These are phyloP conservation scores for Collybiopsis confluens DNA, from an alignment of 768 basidiomycete genomes.

Conservation along the genomic window DNA sequence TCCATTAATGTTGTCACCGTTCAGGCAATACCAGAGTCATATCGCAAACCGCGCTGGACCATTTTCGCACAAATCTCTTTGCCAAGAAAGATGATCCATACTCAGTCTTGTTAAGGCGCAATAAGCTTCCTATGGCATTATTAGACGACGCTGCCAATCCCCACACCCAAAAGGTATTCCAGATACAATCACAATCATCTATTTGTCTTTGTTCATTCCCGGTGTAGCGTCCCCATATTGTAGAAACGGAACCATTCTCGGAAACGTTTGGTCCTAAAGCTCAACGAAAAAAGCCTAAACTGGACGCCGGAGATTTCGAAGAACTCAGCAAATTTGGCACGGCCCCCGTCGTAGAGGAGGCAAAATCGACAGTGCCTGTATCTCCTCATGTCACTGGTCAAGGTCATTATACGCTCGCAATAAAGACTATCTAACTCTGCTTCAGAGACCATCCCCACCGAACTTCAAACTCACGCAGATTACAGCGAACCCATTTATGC, in stretches of 20 bases:
- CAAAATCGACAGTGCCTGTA: slow-evolving; percentile 43
- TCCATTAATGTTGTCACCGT: slow-evolving; percentile 4
- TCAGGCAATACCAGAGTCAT: slow-evolving; percentile 97
- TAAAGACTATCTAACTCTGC: too few relatives aligned
- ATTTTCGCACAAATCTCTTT: slow-evolving; percentile 87
- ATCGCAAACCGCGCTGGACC: slow-evolving; percentile 92
- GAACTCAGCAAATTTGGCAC: slow-evolving; percentile 72
- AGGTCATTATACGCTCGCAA: too few relatives aligned
- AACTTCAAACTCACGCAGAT: slow-evolving; percentile 67
- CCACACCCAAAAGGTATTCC: slow-evolving; percentile 63
- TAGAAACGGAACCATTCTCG: slow-evolving; percentile 91
- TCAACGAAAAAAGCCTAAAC: slow-evolving; percentile 82
- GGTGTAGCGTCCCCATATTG: slow-evolving; percentile 80
- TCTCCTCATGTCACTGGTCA: too few relatives aligned
- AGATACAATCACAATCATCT: not conserved
- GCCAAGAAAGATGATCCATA: slow-evolving; percentile 91
- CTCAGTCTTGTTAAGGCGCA: slow-evolving; percentile 87
- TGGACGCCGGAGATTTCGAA: slow-evolving; percentile 89
- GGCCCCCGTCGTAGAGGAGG: slow-evolving; percentile 46
- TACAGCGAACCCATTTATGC: slow-evolving; percentile 88
- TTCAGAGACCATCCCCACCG: slow-evolving; percentile 43
- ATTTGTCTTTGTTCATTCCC: slow-evolving; percentile 7
- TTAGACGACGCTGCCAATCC: slow-evolving; percentile 87
- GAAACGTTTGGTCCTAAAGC: slow-evolving; percentile 97
- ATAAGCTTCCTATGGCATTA: slow-evolving; percentile 96